Evolutionary conservation across 495 filamentous ascomycete genomes (phyloP).

Genomic region (Aspergillus affinis): DNA sequence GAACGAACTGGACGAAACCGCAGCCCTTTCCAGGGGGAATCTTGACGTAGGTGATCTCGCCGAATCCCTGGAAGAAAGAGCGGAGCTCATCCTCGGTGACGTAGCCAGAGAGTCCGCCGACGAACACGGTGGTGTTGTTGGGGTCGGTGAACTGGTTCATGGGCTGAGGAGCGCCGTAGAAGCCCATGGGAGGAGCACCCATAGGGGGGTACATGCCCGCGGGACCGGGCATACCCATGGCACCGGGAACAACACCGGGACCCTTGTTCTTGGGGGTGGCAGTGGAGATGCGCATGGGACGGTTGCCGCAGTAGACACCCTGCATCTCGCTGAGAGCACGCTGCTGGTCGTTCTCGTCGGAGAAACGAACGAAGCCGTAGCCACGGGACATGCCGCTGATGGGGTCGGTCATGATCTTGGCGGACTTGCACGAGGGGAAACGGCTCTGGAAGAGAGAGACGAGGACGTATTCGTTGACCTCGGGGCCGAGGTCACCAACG

Average conservation of each 20-base stretch:
- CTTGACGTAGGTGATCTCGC: slow-evolving; percentile 99
- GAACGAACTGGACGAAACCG: slow-evolving; percentile 98
- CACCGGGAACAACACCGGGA: slow-evolving; percentile 57
- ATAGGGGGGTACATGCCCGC: slow-evolving; percentile 60
- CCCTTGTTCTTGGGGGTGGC: slow-evolving; percentile 96
- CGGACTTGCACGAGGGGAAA: slow-evolving; percentile 96
- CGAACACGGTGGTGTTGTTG: slow-evolving; percentile 99
- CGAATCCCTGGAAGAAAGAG: slow-evolving; percentile 99
- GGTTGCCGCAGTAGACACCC: slow-evolving; percentile 98
- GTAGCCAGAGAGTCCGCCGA: slow-evolving; percentile 95
- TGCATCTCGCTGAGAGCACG: slow-evolving; percentile 96
- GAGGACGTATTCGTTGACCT: slow-evolving; percentile 98
- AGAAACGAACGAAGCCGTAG: slow-evolving; percentile 97
- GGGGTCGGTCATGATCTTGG: slow-evolving; percentile 99
- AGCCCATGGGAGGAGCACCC: slow-evolving; percentile 77
- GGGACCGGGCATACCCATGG: slow-evolving; percentile 54
- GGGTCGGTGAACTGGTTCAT: slow-evolving; percentile 99
- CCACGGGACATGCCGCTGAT: slow-evolving; percentile 96
- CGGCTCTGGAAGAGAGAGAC: slow-evolving; percentile 95
- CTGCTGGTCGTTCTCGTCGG: slow-evolving; percentile 92
- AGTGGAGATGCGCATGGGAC: slow-evolving; percentile 98
- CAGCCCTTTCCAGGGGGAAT: slow-evolving; percentile 99
- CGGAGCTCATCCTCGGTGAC: slow-evolving; percentile 99
- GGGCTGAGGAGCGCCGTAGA: slow-evolving; percentile 82
- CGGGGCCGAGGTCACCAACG: slow-evolving; percentile 94